Base-by-base conservation (phyloP, 331 rosid species). In the Malus hybrid region DNA sequence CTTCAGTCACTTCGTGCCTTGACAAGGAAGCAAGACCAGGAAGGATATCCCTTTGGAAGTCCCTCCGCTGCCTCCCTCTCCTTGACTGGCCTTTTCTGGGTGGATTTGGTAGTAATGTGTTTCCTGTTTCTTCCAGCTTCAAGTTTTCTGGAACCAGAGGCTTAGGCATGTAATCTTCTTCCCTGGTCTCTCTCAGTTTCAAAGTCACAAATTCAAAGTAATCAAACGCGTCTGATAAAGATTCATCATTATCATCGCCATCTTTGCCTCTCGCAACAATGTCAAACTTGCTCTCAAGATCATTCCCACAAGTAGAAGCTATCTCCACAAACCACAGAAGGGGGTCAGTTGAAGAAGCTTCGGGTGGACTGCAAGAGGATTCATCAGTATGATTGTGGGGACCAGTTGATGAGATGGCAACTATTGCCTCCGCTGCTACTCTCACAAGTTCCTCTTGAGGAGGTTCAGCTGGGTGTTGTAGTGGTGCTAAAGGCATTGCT, bases 31-130 rank as follows among this genome's bases (percentile, higher is more conserved):
- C 69, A 39, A 95, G 96, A 68, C 97, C 93, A 1, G 99, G 99
- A 77, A 95, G 98, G 80, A 95, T 92, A 80, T 95, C 99, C 89
- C 90, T 87, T 83, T 95, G 99, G 84, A 95, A 95, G 78, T 95
- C 99, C 90, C 97, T 88, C 74, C 96, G 81, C 86, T 92, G 97
- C 85, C 98, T 84, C 73, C 99, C 97, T 81, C 99, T 83, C 82
- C 97, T 89, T 39, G 92, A 85, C 19, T 90, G 96, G 20, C 97
- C 99, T 79, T 72, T 95, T 64, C 97, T 86, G 1, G 93, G 78
- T 64, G 90, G 88, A 44, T 81, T 88, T 30, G 89, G 80, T 74
- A 86, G 73, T 68, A 78, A 68, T 19, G 71, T 74, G 64, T 82
- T 66, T 77, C 90, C 93, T 28, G 88, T 56, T 65, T 92, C 99